A percentile compares a stretch with the other conserved stretches of the same genome.
Evolutionary conservation across 2,329 filamentous ascomycete genomes (phyloP).

Genomic region (Pseudomassariella vexata): DNA sequence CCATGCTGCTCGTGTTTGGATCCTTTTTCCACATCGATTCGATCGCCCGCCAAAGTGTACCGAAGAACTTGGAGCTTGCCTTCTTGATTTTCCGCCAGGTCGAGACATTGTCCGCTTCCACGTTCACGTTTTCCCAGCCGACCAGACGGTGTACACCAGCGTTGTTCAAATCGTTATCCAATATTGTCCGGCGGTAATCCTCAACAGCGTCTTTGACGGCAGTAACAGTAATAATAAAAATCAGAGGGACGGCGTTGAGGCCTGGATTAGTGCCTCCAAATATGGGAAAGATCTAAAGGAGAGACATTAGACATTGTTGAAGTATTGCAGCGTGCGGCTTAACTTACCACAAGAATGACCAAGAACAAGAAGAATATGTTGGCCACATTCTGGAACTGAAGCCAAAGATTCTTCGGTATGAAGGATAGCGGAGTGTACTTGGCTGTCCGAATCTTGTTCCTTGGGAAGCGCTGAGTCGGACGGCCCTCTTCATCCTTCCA

Average conservation of each 20-base stretch:
- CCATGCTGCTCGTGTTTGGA: conserved; percentile 42
- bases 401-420: conserved; percentile 92
- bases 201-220: conserved; percentile 93
- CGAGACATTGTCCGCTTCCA: conserved; percentile 78
- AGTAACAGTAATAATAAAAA: conserved; percentile 84
- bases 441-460: conserved; percentile 96
- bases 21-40: conserved; percentile 42
- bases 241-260: conserved; percentile 82
- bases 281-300: conserved; percentile 79
- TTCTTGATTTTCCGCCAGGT: conserved; percentile 89
- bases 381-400: conserved; percentile 97
- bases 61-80: conserved; percentile 60
- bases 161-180: conserved; percentile 94
- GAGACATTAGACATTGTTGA: neutral
- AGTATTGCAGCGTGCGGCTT: conserved; percentile 8
- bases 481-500: conserved; percentile 77
- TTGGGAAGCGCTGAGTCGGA: conserved; percentile 62
- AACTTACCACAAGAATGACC: conserved; percentile 85
- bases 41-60: conserved; percentile 44
- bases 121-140: conserved; percentile 91
- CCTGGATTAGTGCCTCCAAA: conserved; percentile 90
- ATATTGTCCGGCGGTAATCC: conserved; percentile 84
- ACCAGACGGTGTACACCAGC: conserved; percentile 86
- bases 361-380: conserved; percentile 98
- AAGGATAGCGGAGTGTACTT: conserved; percentile 97